These are phyloP conservation scores for Saccharomycopsis olivae DNA, from an alignment of 805 yeast species.

Conservation along the genomic window DNA sequence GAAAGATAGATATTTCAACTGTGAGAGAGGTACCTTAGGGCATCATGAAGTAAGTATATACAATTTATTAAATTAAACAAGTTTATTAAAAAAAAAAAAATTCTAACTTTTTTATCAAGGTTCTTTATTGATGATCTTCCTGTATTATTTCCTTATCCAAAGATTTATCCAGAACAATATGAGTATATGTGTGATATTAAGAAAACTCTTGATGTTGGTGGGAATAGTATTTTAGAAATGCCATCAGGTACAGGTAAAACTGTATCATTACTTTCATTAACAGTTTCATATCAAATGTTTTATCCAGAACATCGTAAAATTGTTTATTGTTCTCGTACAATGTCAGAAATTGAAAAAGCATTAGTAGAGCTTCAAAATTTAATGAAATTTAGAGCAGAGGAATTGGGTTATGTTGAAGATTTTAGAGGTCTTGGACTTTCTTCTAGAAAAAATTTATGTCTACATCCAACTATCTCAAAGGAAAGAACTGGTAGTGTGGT, in stretches of 20 bases:
- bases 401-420: constrained; percentile 79
- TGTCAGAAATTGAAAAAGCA: constrained; percentile 98
- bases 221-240: constrained; percentile 95
- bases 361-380: constrained; percentile 78
- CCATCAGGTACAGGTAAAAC: constrained; percentile 99
- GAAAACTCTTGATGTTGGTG: constrained; percentile 89
- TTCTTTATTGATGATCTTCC: constrained; percentile 94
- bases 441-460: constrained; percentile 85
- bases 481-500: constrained; percentile 88
- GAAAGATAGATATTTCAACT: no score
- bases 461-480: constrained; percentile 78
- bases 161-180: constrained; percentile 96
- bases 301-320: constrained; percentile 92
- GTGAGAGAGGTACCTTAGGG: no score
- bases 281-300: constrained; percentile 91
- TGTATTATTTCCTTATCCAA: constrained; percentile 90
- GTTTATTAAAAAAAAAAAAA: no score
- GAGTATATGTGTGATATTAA: constrained; percentile 96
- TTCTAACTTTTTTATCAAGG: no score
- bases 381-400: constrained; percentile 78
- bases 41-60: no score
- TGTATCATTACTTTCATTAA: constrained; percentile 77
- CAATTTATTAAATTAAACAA: no score
- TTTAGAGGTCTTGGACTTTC: constrained; percentile 92
- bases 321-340: constrained; percentile 97